Base-by-base conservation (phyloP, 257 asterid species). In the Primulina huaijiensis region DNA sequence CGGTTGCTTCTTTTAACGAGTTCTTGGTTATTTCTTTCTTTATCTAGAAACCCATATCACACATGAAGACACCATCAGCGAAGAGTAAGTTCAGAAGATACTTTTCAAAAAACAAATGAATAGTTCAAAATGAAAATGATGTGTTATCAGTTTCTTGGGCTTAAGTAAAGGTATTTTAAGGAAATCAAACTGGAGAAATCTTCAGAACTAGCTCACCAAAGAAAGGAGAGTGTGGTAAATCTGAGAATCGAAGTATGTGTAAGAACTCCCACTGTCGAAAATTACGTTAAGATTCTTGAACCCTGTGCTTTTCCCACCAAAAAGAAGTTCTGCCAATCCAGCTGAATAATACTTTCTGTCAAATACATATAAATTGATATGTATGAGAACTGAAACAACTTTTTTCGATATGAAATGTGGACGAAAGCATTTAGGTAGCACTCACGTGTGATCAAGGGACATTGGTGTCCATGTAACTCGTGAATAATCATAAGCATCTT, bases 251-350 rank as follows among this genome's bases (percentile, higher is more conserved):
- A 93, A 81, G 83, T 93, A 93, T 43, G 90, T 89, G 74, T 86
- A 93, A 30, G 99, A 93, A 76, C 99, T 93, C 80, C 99, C 99
- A 63, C 99, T 93, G 83, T 93, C 99, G 65, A 93, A 91, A n/a
- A 91, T 84, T 31, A 90, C 82, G 33, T 75, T 73, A 16, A 93
- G 96, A 73, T 89, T 86, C 84, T 86, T 91, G 25, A 78, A 70
- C 19, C 97, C 99, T 4, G 88, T 86, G 20, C 88, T 74, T 79
- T 69, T 89, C 72, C 97, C 95, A 1, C 92, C 96, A 66, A 86
- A 84, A 31, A 80, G 80, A 71, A 91, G 89, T 50, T 93, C 97
- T 23, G 89, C 99, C 33, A 63, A 72, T 73, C 92, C 93, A 59
- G 97, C 91, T 72, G 96, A 77, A 43, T 93, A 93, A 77, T 91